Conservation (phyloP, 2,329 filamentous ascomycete genomes). For the Ascochyta rabiei region DNA sequence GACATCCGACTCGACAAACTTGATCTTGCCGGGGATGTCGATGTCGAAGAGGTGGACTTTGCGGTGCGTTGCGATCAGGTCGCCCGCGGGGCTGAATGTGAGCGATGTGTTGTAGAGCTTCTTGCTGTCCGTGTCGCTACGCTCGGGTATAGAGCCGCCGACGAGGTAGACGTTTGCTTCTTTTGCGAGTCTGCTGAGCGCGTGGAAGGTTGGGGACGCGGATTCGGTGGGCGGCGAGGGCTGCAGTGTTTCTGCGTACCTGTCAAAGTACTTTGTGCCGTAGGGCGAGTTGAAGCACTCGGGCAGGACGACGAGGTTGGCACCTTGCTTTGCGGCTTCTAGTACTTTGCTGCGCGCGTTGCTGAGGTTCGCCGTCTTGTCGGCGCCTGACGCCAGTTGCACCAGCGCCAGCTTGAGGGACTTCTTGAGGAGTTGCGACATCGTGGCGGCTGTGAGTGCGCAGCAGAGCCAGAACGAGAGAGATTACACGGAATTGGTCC, state of each 20-base stretch:
- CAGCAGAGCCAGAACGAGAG: not conserved
- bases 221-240: slow-evolving; percentile 74
- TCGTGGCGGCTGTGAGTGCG: slow-evolving; percentile 1
- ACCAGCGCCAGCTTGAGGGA: slow-evolving; percentile 49
- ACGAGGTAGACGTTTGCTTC: slow-evolving; percentile 82
- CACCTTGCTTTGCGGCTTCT: slow-evolving; percentile 75
- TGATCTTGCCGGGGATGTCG: slow-evolving; percentile 93
- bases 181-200: slow-evolving; percentile 77
- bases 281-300: slow-evolving; percentile 99
- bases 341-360: slow-evolving; percentile 83
- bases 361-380: slow-evolving; percentile 84
- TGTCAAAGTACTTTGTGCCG: slow-evolving; percentile 86
- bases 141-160: slow-evolving; percentile 91
- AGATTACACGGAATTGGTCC: not conserved
- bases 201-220: slow-evolving; percentile 83
- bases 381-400: slow-evolving; percentile 62
- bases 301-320: slow-evolving; percentile 86
- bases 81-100: slow-evolving; percentile 77
- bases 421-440: slow-evolving; percentile 44
- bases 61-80: slow-evolving; percentile 84
- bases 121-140: slow-evolving; percentile 61
- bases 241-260: slow-evolving; percentile 87
- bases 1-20: slow-evolving; percentile 88
- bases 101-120: slow-evolving; percentile 91
- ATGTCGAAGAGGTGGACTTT: slow-evolving; percentile 99